Percentiles rank a stretch among this genome's conserved stretches.
Evolutionary conservation across 2,329 filamentous ascomycete species (phyloP).

Genomic region (Ilyonectria mors-panacis): DNA sequence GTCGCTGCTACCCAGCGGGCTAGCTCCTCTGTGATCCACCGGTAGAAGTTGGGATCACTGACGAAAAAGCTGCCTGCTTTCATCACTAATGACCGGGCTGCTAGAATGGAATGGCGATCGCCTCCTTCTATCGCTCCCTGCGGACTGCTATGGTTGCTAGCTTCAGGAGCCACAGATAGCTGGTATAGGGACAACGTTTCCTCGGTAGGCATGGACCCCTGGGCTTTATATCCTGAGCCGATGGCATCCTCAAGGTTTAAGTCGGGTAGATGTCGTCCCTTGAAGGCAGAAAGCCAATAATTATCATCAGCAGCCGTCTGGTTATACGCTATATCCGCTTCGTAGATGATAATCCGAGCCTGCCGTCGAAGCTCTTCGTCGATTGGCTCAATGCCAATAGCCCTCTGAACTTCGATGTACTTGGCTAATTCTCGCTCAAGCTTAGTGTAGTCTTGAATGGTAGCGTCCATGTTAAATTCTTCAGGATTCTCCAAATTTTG

Average conservation of each 20-base stretch:
- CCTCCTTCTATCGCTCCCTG: background rate
- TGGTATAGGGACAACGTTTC: conserved; percentile 4
- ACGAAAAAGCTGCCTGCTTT: conserved; percentile 29
- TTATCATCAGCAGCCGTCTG: conserved; percentile 37
- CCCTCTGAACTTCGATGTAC: conserved; percentile 27
- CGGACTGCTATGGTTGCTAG: background rate
- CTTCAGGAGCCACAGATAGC: background rate
- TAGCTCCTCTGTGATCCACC: conserved; percentile 34
- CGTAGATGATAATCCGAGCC: conserved; percentile 34
- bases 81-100: conserved; percentile 28
- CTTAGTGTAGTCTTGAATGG: conserved; percentile 34
- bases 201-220: background rate
- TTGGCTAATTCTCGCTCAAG: conserved; percentile 34
- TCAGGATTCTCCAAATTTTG: background rate
- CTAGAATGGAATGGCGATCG: conserved; percentile 14
- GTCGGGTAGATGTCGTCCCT: conserved; percentile 33
- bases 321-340: conserved; percentile 17
- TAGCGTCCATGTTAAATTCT: background rate
- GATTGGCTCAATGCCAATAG: conserved; percentile 32
- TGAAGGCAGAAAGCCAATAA: conserved; percentile 38
- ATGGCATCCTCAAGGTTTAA: background rate
- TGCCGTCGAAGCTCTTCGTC: conserved; percentile 37
- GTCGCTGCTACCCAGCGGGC: conserved; percentile 34
- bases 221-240: background rate
- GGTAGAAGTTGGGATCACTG: conserved; percentile 36